These are phyloP conservation scores for Pyronema domesticum DNA, from an alignment of 495 filamentous ascomycete genomes.

Conservation along the genomic window DNA sequence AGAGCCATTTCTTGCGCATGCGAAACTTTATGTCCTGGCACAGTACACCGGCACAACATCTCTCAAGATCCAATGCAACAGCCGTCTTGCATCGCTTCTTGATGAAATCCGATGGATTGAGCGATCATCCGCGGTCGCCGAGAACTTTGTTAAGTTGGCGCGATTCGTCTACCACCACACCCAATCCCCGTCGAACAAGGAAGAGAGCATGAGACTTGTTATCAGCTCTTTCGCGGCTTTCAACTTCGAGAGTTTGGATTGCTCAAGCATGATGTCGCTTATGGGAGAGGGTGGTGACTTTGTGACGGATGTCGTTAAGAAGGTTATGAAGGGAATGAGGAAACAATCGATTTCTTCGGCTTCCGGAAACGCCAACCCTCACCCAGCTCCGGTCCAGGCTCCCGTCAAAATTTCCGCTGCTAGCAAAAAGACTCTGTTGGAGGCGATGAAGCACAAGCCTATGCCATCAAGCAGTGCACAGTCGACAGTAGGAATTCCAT, in stretches of 20 bases:
- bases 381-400: neutral
- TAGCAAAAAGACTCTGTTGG: neutral
- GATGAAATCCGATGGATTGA: slow-evolving; percentile 3
- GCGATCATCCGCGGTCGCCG: neutral
- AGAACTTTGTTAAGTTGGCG: slow-evolving; percentile 1
- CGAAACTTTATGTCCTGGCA: neutral
- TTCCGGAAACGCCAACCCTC: neutral
- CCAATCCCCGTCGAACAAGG: neutral
- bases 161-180: slow-evolving; percentile 5
- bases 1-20: slow-evolving; percentile 2
- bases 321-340: slow-evolving; percentile 1
- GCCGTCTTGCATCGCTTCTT: neutral
- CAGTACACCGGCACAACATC: neutral
- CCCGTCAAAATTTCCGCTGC: neutral
- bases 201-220: neutral
- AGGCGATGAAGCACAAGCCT: neutral
- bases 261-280: slow-evolving; percentile 1
- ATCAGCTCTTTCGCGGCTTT: slow-evolving; percentile 1
- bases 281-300: slow-evolving; percentile 3
- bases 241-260: slow-evolving; percentile 3
- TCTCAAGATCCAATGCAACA: neutral
- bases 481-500: neutral
- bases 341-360: neutral
- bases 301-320: neutral
- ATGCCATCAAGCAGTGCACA: neutral